Evolutionary conservation across 75 land plant genomes (phyloP).

Genomic region (Pinus albicaulis): DNA sequence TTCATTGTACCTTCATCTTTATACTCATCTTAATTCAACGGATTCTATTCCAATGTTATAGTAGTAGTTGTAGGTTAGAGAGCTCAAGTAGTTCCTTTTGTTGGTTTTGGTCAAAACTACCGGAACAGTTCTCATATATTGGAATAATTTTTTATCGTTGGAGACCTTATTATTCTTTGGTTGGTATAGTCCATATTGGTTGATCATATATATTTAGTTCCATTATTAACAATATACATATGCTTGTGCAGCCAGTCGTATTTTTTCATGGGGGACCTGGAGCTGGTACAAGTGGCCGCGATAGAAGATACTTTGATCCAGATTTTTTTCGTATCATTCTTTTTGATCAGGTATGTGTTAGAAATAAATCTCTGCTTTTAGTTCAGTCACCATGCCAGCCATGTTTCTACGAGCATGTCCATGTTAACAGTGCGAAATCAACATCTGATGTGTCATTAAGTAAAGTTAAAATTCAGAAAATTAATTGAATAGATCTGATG

Average conservation of each 20-base stretch:
- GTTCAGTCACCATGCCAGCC: no score
- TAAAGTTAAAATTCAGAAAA: no score
- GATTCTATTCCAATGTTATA: neutral
- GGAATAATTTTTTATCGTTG: neutral
- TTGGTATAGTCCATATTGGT: neutral
- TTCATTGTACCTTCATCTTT: neutral
- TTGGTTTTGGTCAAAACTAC: neutral
- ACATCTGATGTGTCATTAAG: no score
- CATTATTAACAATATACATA: neutral
- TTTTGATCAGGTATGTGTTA: conserved; percentile 35
- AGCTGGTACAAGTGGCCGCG: conserved; percentile 35
- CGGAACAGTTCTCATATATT: neutral
- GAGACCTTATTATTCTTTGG: neutral
- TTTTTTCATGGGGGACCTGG: conserved; percentile 60
- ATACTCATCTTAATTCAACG: neutral
- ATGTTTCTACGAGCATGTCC: no score
- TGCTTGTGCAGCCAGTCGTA: conserved; percentile 31
- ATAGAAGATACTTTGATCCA: conserved; percentile 46
- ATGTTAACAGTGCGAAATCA: no score
- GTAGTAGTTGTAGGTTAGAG: neutral
- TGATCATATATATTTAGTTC: neutral
- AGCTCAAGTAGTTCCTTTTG: neutral
- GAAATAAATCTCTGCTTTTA: no score
- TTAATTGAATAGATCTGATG: no score
- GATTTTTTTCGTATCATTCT: conserved; percentile 38